phyloP scores from a whole-genome alignment of 495 filamentous ascomycete species.

The Podospora anserina region DNA sequence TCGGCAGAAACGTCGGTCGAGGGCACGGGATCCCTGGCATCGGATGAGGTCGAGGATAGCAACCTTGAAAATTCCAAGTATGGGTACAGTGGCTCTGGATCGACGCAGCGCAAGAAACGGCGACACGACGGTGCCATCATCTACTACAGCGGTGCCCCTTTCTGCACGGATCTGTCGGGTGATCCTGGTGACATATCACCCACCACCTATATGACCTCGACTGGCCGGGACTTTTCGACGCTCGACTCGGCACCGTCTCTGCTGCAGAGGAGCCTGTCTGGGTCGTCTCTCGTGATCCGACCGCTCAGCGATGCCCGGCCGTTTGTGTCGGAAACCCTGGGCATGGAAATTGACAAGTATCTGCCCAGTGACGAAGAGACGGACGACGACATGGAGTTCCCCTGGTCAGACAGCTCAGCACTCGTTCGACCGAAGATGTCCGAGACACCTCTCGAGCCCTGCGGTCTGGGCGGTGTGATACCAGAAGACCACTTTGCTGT shows the following conservation, averaged over 20 bases:
- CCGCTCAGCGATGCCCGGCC: constrained; percentile 38
- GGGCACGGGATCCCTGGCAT: constrained; percentile 33
- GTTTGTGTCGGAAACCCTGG: constrained; percentile 17
- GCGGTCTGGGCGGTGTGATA: constrained; percentile 61
- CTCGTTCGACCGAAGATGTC: constrained; percentile 40
- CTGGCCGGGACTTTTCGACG: constrained; percentile 26
- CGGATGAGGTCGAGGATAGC: constrained; percentile 35
- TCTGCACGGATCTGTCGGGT: constrained; percentile 74
- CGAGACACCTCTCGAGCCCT: constrained; percentile 51
- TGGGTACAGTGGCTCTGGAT: constrained; percentile 44
- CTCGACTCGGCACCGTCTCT: constrained; percentile 7
- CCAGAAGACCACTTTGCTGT: constrained; percentile 67
- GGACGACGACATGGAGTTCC: constrained; percentile 35
- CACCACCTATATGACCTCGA: constrained; percentile 40
- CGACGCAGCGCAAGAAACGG: constrained; percentile 41
- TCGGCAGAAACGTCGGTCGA: constrained; percentile 45
- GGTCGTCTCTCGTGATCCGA: constrained; percentile 43
- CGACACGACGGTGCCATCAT: constrained; percentile 69
- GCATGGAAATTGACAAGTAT: constrained; percentile 21
- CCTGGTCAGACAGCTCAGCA: constrained; percentile 35
- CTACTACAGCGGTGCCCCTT: constrained; percentile 70
- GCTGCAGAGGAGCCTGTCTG: constrained; percentile 36
- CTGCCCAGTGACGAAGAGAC: constrained; percentile 29
- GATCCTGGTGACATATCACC: constrained; percentile 47
- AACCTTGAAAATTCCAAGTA: constrained; percentile 34